phyloP scores from a whole-genome alignment of 2,329 filamentous ascomycete species.

The Colletotrichum orbiculare region DNA sequence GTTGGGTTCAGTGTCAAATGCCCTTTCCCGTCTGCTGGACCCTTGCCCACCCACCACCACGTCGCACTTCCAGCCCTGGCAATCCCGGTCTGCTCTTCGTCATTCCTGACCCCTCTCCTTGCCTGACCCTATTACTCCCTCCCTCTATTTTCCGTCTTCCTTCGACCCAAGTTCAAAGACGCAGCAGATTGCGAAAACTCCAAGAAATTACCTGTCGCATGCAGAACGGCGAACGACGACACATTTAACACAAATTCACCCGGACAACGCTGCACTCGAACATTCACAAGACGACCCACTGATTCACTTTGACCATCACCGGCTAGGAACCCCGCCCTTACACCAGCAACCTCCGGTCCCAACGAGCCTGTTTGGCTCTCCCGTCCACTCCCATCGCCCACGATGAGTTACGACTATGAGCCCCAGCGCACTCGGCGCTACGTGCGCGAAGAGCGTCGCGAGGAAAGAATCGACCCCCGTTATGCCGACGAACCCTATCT shows the following conservation, averaged over 20 bases:
- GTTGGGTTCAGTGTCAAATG: constrained; percentile 1
- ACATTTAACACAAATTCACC: background rate
- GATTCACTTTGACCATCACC: background rate
- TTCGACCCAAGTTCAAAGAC: background rate
- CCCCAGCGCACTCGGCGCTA: constrained; percentile 58
- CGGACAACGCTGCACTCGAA: background rate
- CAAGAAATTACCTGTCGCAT: background rate
- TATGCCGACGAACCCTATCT: constrained; percentile 65
- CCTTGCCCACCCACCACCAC: constrained; percentile 22
- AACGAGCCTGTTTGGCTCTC: constrained; percentile 7
- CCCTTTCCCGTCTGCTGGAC: constrained; percentile 28
- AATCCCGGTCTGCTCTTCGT: constrained; percentile 21
- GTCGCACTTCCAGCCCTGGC: constrained; percentile 22
- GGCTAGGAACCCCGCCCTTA: constrained; percentile 17
- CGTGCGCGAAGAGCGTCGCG: constrained; percentile 64
- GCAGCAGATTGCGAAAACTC: background rate
- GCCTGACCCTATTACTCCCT: background rate
- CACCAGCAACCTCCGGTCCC: background rate
- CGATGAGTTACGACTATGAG: constrained; percentile 65
- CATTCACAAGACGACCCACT: background rate
- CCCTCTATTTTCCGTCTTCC: background rate
- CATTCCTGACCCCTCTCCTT: constrained; percentile 20
- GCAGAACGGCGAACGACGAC: too few relatives aligned
- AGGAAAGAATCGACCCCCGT: constrained; percentile 60
- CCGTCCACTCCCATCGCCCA: background rate